Evolutionary conservation across 2,329 filamentous ascomycete species (phyloP).

Genomic region (Aspergillus cejpii): DNA sequence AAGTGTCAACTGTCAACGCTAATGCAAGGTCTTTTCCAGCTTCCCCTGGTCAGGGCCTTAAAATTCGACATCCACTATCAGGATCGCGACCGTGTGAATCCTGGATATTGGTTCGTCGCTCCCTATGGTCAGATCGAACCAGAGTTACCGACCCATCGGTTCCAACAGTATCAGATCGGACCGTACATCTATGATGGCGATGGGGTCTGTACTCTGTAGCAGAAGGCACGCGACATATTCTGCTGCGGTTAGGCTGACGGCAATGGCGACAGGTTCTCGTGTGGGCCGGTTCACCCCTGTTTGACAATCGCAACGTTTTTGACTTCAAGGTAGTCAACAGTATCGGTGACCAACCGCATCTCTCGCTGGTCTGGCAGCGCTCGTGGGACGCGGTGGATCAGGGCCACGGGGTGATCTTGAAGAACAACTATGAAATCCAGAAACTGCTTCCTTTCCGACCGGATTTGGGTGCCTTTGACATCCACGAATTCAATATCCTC

Average conservation of each 20-base stretch:
- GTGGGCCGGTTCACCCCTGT: conserved; percentile 42
- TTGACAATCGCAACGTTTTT: conserved; percentile 43
- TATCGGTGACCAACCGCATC: conserved; percentile 40
- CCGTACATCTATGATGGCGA: conserved; percentile 48
- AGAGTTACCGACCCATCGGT: conserved; percentile 20
- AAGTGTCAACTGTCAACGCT: neutral
- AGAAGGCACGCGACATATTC: neutral
- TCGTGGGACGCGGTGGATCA: conserved; percentile 30
- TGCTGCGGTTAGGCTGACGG: neutral
- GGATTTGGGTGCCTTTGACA: conserved; percentile 28
- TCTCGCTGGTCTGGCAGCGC: conserved; percentile 40
- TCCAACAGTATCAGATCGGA: conserved; percentile 41
- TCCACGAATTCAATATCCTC: conserved; percentile 36
- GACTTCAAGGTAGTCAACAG: conserved; percentile 39
- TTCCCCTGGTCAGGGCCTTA: conserved; percentile 22
- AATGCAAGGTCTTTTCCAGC: conserved; percentile 10
- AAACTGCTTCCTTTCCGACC: conserved; percentile 31
- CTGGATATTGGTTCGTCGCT: conserved; percentile 47
- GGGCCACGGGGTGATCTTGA: conserved; percentile 45
- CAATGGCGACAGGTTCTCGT: conserved; percentile 33
- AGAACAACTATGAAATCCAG: conserved; percentile 42
- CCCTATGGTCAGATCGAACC: conserved; percentile 36
- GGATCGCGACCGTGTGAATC: conserved; percentile 25
- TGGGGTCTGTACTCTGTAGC: conserved; percentile 39
- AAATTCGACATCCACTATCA: conserved; percentile 25